Evolutionary conservation across 768 basidiomycete genomes (phyloP), one percentile per base, ranked within the genome.

Genomic region (Thelephora aurantiotincta): DNA sequence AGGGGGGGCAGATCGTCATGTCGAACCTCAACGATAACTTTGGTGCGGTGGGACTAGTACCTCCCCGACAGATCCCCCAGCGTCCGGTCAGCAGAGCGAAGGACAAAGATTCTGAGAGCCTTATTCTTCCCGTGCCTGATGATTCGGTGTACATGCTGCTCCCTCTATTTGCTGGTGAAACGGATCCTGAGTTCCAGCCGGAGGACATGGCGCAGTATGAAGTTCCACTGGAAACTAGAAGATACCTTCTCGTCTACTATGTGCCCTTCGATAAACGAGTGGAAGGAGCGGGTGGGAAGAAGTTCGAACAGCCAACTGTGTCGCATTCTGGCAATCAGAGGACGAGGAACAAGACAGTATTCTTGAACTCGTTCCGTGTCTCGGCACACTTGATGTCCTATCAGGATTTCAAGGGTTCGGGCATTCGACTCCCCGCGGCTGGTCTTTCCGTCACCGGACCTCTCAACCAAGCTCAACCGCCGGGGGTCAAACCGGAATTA

Each of bases 71-170:
- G 16, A 18, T 22, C 14, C 38, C 38, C 22, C 38, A 22, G 11
- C 22, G 18, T 22, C 38, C 18, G 9, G 18, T 44, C 33, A 51
- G 50, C 12, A 49, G 46, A 34, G 46, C 35, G 13, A 52, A 46
- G 42, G 48, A 51, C 20, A 30, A 30, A 30, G 9, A 9, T 9
- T 30, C 26, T 9, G 51, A 54, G 42, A 51, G 74, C 49, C 67
- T 82, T 51, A 75, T 86, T 48, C 69, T 73, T 33, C 67, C 75
- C 33, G 69, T 89, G 34, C 80, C 81, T 0, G 62, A 72, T 5
- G 83, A 88, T 12, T 75, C 76, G 19, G 66, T 88, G 45, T 86
- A 81, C 59, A 89, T 90, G 87, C 71, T 88, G 20, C 68, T 90
- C 14, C 87, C 87, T 13, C 68, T 90, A n/a, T 90, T 86, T 85